Evolutionary conservation across 2,329 filamentous ascomycete species (phyloP), one percentile per base, ranked within the genome.

Genomic region (Aspergillus aculeatinus): DNA sequence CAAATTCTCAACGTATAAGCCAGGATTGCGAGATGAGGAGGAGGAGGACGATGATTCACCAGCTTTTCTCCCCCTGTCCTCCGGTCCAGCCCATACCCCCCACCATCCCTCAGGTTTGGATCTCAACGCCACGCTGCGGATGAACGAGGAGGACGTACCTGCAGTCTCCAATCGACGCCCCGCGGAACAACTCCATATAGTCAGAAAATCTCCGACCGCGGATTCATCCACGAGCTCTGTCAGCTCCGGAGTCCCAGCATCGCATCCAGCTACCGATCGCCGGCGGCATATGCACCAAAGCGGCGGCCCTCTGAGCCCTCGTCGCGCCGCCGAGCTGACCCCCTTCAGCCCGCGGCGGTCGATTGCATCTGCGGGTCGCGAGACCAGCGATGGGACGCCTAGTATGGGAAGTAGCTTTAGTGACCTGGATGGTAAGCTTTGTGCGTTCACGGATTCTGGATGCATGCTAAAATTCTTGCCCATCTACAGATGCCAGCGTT

Each of bases 381-480:
- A 81, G 27, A 76, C 79, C 12, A 85, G 82, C 58, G 83, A 85
- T 61, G 83, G 82, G 12, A 83, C 82, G 10, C 83, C 83, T 3
- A 86, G 83, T 63, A 87, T 87, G 83, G 86, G 86, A 0, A 87
- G 85, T 63, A 87, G 85, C 58, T 88, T 88, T 66, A 87, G 84
- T 65, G 86, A 88, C 70, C 75, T 89, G 39, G 86, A 88, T 69
- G 84, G 85, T 83, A 74, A 59, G 61, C 19, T 27, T 6, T 31
- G 25, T 11, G 29, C 11, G 9, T 16, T 29, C 55, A 12, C 21
- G n/a, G 33, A 9, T 11, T 47, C 5, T 10, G 10, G 16, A 7
- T 44, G 1, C 11, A 27, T 54, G 49, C 39, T 56, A 16, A 27
- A 59, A 58, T 60, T 55, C 23, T 55, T 19, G 48, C 55, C 49